Evolutionary conservation across 345 rosid genomes (phyloP).

Genomic region (Aquilaria yunnanensis): DNA sequence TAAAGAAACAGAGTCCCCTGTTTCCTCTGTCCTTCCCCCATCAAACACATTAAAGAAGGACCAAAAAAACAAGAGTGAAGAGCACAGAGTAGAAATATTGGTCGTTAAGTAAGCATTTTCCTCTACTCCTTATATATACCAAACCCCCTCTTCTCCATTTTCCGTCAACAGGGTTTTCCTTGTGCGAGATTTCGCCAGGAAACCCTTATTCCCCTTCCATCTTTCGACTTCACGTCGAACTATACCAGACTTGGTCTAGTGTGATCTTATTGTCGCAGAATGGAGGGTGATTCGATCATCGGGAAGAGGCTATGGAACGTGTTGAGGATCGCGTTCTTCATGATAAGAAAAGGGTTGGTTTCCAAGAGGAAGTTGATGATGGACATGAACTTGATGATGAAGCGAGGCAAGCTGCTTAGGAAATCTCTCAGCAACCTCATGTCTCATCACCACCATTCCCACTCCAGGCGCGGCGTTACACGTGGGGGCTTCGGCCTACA

Average conservation of each 20-base stretch:
- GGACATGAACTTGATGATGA: slow-evolving; percentile 47
- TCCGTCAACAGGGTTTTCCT: slow-evolving; percentile 28
- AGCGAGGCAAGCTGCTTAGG: slow-evolving; percentile 31
- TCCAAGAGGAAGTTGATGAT: slow-evolving; percentile 50
- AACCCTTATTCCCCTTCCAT: slow-evolving; percentile 11
- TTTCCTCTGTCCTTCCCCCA: slow-evolving; percentile 12
- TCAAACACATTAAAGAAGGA: neutral
- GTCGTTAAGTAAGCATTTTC: neutral
- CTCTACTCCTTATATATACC: slow-evolving; percentile 19
- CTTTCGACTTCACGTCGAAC: neutral
- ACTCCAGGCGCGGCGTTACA: slow-evolving; percentile 2
- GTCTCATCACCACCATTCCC: slow-evolving; percentile 25
- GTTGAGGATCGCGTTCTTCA: slow-evolving; percentile 36
- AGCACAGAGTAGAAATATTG: neutral
- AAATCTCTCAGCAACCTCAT: slow-evolving; percentile 36
- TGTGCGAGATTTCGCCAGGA: slow-evolving; percentile 45
- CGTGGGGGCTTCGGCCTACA: slow-evolving; percentile 39
- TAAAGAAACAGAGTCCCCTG: neutral
- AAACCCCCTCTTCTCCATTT: slow-evolving; percentile 11
- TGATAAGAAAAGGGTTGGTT: slow-evolving; percentile 40
- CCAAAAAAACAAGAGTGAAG: neutral
- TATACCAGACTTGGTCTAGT: no score
- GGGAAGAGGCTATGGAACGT: slow-evolving; percentile 50
- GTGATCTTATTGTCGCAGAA: no score
- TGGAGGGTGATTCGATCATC: neutral